Conservation (phyloP, 768 basidiomycete species). For the Leccinum broughii region DNA sequence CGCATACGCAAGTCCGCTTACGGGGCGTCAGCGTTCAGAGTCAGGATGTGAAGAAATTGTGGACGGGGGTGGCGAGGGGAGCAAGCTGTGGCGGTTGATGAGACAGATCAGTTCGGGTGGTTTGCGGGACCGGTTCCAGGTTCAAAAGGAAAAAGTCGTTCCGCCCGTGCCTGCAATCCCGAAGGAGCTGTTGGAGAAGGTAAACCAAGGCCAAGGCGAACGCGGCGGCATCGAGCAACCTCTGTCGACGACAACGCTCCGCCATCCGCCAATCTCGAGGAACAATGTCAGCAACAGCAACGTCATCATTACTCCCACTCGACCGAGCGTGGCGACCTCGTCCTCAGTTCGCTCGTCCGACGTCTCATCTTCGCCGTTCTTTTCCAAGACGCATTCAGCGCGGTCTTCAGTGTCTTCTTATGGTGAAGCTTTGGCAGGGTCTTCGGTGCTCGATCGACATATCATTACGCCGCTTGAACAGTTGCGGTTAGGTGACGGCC, state of each 20-base stretch:
- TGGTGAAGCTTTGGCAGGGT: constrained; percentile 37
- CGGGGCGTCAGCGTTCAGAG: constrained; percentile 7
- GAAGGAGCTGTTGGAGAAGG: constrained; percentile 35
- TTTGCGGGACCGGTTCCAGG: constrained; percentile 50
- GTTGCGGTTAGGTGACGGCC: constrained; percentile 37
- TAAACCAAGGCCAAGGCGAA: constrained; percentile 1
- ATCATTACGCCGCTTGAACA: constrained; percentile 61
- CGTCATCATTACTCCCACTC: constrained; percentile 18
- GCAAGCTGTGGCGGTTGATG: constrained; percentile 66
- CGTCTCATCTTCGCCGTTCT: constrained; percentile 53
- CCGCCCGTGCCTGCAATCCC: constrained; percentile 67
- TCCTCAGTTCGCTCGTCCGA: constrained; percentile 65
- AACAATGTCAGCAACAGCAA: not conserved
- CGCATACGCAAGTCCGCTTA: constrained; percentile 14
- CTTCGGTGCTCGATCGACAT: constrained; percentile 43
- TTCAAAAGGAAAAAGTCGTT: constrained; percentile 24
- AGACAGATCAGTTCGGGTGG: constrained; percentile 68
- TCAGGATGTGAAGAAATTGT: constrained; percentile 13
- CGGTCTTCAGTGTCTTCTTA: constrained; percentile 62
- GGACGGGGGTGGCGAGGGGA: constrained; percentile 30
- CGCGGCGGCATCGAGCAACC: constrained; percentile 5
- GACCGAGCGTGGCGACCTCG: constrained; percentile 50
- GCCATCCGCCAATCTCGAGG: constrained; percentile 6
- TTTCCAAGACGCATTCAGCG: constrained; percentile 46
- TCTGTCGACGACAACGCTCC: constrained; percentile 8